Evolutionary conservation across 768 basidiomycete genomes (phyloP).

Genomic region (Boletus subcaerulescens): DNA sequence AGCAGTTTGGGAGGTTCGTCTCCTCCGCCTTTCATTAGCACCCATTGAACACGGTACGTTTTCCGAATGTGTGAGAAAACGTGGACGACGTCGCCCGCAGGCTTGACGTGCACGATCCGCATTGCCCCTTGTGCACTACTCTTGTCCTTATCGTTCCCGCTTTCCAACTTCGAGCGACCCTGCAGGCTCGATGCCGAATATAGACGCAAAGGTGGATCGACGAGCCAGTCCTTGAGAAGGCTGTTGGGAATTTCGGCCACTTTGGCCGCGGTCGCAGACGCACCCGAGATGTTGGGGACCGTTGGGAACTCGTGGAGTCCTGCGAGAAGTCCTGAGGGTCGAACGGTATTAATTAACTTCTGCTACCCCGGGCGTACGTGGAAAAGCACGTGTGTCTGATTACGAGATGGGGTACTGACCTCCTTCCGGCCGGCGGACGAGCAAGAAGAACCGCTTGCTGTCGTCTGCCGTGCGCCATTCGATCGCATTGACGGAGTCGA

Average conservation of each 20-base stretch:
- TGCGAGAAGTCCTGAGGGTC: constrained; percentile 72
- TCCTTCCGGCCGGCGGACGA: constrained; percentile 78
- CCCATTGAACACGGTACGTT: constrained; percentile 77
- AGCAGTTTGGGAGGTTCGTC: constrained; percentile 39
- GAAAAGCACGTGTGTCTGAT: background rate
- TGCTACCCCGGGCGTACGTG: background rate
- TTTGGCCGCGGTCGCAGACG: constrained; percentile 35
- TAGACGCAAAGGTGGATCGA: constrained; percentile 23
- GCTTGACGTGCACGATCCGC: constrained; percentile 44
- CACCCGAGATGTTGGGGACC: constrained; percentile 46
- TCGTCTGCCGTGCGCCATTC: constrained; percentile 58
- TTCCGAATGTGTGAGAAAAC: constrained; percentile 90
- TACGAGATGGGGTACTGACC: constrained; percentile 44
- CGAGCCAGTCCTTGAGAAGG: constrained; percentile 42
- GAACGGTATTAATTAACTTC: constrained; percentile 4
- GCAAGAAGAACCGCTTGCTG: constrained; percentile 59
- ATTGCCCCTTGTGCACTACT: background rate
- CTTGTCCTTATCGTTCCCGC: background rate
- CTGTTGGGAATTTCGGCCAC: constrained; percentile 32
- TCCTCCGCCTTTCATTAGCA: constrained; percentile 56
- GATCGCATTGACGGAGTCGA: constrained; percentile 81
- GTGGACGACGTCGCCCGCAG: constrained; percentile 68
- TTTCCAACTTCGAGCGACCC: background rate
- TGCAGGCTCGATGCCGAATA: constrained; percentile 2
- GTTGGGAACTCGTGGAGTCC: constrained; percentile 89